Conservation (phyloP, 2,329 filamentous ascomycete species). For the Plectosphaerella sp. region DNA sequence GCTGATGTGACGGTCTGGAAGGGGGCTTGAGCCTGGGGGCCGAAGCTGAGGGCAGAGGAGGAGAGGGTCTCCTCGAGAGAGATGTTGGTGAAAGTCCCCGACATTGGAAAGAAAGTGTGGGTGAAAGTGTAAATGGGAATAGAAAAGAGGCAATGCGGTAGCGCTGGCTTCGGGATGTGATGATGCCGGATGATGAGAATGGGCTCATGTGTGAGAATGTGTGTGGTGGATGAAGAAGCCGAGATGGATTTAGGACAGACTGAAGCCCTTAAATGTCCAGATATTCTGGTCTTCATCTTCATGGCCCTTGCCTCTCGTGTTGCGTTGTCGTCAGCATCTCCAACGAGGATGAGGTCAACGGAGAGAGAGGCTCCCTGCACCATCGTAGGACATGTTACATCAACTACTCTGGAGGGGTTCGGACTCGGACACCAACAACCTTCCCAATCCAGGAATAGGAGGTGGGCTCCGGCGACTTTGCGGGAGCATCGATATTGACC, state of each 20-base stretch:
- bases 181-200: not conserved
- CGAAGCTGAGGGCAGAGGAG: not conserved
- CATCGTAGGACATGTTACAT: not conserved
- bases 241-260: not conserved
- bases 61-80: not conserved
- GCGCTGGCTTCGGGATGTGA: not conserved
- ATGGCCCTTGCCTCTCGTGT: not conserved
- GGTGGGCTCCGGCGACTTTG: not conserved
- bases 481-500: not conserved
- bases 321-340: not conserved
- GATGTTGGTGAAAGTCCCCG: not conserved
- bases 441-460: not conserved
- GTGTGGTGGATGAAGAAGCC: not conserved
- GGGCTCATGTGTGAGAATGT: not conserved
- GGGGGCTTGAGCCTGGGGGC: not conserved
- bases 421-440: not conserved
- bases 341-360: not conserved
- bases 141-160: too few relatives aligned
- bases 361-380: not conserved
- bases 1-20: constrained; percentile 28
- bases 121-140: too few relatives aligned
- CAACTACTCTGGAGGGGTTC: not conserved
- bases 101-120: not conserved
- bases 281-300: not conserved
- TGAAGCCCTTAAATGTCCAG: not conserved